A percentile compares a stretch with the other conserved stretches of the same genome.
Conservation (phyloP, 2,329 filamentous ascomycete species). For the Herpotrichia juniperi region DNA sequence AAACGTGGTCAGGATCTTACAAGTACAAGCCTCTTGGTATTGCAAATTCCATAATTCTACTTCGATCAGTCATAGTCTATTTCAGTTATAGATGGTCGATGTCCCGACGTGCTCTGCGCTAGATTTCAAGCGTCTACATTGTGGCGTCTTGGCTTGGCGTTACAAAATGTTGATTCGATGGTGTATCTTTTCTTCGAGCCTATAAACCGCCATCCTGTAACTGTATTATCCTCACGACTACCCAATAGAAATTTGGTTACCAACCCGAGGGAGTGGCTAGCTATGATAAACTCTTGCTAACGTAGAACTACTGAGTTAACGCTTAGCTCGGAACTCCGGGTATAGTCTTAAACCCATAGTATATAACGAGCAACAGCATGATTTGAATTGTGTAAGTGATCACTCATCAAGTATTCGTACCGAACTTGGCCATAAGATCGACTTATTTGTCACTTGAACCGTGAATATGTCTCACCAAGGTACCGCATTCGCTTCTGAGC, state of each 20-base stretch:
- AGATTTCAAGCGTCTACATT: not conserved
- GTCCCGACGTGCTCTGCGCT: not conserved
- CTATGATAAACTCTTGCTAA: no score
- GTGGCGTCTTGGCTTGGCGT: no score
- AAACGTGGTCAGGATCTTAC: not conserved
- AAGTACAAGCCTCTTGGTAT: not conserved
- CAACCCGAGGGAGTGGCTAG: no score
- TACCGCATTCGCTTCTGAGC: conserved; percentile 5
- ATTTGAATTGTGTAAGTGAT: not conserved
- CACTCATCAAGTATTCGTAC: not conserved
- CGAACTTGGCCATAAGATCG: not conserved
- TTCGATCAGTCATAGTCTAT: not conserved
- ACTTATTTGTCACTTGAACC: not conserved
- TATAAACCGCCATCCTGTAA: no score
- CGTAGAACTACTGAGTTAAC: no score
- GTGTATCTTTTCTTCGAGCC: no score
- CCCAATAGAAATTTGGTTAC: no score
- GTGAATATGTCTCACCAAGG: conserved; percentile 11
- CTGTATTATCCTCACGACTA: no score
- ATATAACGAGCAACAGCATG: not conserved
- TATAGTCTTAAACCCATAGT: not conserved
- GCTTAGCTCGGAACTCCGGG: not conserved
- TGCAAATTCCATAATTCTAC: not conserved
- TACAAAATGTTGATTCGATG: no score
- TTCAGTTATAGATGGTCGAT: not conserved